A percentile compares a stretch with the other conserved stretches of the same genome.
Conservation (phyloP, 208 protist species). For the Trypanosoma congolense region DNA sequence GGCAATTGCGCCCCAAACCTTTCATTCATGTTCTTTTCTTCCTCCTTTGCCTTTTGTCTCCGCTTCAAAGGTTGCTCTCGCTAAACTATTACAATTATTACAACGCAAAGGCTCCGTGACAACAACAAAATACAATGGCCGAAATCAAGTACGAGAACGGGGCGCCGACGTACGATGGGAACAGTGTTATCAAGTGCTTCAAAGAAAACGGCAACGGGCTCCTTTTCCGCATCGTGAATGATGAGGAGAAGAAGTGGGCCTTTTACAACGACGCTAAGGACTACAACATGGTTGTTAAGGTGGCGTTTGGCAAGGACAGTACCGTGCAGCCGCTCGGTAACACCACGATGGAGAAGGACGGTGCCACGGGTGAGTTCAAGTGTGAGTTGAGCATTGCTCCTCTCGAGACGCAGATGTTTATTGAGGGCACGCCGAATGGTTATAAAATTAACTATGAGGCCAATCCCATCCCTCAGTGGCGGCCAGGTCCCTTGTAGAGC, state of each 20-base stretch:
- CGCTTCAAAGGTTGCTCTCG: too few species aligned
- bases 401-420: constrained; percentile 61
- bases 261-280: constrained; percentile 83
- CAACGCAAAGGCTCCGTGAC: too few species aligned
- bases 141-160: constrained; percentile 66
- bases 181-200: constrained; percentile 69
- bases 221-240: constrained; percentile 76
- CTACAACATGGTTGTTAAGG: constrained; percentile 73
- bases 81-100: too few species aligned
- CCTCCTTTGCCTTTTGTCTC: constrained; percentile 9
- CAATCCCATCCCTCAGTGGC: constrained; percentile 33
- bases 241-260: constrained; percentile 67
- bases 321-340: constrained; percentile 51
- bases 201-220: constrained; percentile 79
- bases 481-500: neutral
- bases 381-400: constrained; percentile 55
- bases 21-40: constrained; percentile 2
- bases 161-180: constrained; percentile 42
- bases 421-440: constrained; percentile 67
- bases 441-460: constrained; percentile 80
- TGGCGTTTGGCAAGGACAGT: constrained; percentile 69
- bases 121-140: constrained; percentile 22
- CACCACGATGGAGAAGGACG: constrained; percentile 43
- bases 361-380: constrained; percentile 48
- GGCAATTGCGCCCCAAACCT: neutral